Percentiles rank a stretch among this genome's conserved stretches.
phyloP scores from a whole-genome alignment of 2,329 filamentous ascomycete genomes.

The Penicillium sp. region DNA sequence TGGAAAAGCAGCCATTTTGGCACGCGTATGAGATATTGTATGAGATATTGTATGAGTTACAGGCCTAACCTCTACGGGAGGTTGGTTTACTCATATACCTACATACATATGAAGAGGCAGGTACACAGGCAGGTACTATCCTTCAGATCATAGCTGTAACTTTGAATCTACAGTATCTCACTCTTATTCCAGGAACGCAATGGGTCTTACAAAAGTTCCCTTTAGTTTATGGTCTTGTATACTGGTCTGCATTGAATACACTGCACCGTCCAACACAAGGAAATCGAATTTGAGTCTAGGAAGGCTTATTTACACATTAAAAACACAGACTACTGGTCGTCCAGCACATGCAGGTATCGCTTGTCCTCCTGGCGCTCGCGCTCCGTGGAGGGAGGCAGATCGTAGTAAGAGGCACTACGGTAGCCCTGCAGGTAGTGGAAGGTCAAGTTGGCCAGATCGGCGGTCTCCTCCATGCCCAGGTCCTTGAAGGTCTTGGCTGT shows the following conservation, averaged over 20 bases:
- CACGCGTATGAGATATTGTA: background rate
- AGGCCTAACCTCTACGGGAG: background rate
- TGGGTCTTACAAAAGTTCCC: background rate
- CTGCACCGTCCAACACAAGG: slow-evolving; percentile 25
- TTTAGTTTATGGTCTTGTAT: background rate
- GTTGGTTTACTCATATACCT: background rate
- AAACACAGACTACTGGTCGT: slow-evolving; percentile 65
- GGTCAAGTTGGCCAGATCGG: slow-evolving; percentile 79
- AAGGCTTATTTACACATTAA: slow-evolving; percentile 40
- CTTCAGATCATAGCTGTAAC: no score
- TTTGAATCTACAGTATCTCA: no score
- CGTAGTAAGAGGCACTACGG: slow-evolving; percentile 83
- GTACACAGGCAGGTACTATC: background rate
- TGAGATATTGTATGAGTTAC: background rate
- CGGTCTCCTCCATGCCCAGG: slow-evolving; percentile 76
- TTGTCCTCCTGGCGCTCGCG: slow-evolving; percentile 91
- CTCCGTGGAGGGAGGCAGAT: slow-evolving; percentile 90
- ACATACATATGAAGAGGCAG: background rate
- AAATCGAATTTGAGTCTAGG: slow-evolving; percentile 37
- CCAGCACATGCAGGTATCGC: slow-evolving; percentile 93
- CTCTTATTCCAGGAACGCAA: no score
- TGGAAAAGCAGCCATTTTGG: background rate
- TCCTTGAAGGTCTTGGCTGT: slow-evolving; percentile 94
- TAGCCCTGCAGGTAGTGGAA: slow-evolving; percentile 95
- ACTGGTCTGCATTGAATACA: background rate